Evolutionary conservation across 1,284 basidiomycete genomes (phyloP).

Genomic region (Anthracocystis walkeri): DNA sequence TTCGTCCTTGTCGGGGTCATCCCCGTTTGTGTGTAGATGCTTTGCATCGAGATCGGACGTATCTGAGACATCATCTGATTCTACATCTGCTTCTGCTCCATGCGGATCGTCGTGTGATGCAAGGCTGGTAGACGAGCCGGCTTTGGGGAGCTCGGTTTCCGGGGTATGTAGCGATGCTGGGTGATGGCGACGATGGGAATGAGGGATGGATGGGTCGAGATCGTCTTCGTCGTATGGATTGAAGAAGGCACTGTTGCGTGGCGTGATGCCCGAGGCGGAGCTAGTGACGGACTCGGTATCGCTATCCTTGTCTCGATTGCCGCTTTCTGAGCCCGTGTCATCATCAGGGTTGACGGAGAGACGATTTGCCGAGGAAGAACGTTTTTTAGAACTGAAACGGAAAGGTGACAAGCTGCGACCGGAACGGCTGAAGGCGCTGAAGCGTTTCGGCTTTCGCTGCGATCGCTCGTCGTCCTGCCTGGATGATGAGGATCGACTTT

Average conservation of each 20-base stretch:
- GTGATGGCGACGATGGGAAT: conserved; percentile 18
- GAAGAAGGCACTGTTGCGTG: conserved; percentile 57
- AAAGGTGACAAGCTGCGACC: conserved; percentile 46
- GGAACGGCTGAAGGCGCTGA: conserved; percentile 33
- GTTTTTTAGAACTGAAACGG: conserved; percentile 33
- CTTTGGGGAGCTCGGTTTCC: conserved; percentile 10
- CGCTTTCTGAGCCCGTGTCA: conserved; percentile 23
- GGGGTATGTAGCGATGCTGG: conserved; percentile 12
- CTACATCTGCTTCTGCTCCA: conserved; percentile 38
- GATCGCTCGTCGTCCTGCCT: conserved; percentile 20
- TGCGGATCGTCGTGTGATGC: conserved; percentile 20
- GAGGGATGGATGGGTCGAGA: conserved; percentile 15
- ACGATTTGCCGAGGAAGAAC: conserved; percentile 32
- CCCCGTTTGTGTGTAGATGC: not conserved
- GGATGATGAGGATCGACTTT: conserved; percentile 9
- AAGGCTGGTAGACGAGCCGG: conserved; percentile 19
- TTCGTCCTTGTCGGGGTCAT: conserved; percentile 22
- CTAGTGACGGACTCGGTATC: conserved; percentile 47
- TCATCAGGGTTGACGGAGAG: conserved; percentile 31
- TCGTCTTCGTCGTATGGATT: conserved; percentile 31
- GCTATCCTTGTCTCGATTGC: conserved; percentile 34
- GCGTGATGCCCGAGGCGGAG: conserved; percentile 43
- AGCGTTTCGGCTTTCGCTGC: conserved; percentile 19
- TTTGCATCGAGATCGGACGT: conserved; percentile 20
- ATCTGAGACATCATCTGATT: conserved; percentile 32